A percentile compares a stretch with the other conserved stretches of the same genome.
These are phyloP conservation scores for Mycena vitilis DNA, from an alignment of 768 basidiomycete species.

Conservation along the genomic window DNA sequence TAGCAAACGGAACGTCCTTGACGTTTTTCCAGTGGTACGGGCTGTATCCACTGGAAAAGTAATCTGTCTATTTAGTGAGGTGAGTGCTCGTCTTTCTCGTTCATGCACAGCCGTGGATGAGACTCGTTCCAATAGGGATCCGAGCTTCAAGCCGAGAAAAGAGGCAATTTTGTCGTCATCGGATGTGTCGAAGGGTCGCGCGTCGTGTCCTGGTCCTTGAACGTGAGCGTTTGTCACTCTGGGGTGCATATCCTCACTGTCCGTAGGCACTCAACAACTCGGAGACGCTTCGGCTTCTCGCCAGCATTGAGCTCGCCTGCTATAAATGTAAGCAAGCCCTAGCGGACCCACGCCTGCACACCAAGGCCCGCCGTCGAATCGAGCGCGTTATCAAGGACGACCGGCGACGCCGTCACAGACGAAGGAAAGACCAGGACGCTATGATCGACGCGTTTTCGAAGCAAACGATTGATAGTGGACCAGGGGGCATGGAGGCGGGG, in stretches of 20 bases:
- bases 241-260: constrained; percentile 23
- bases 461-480: constrained; percentile 55
- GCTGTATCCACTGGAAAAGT: constrained; percentile 74
- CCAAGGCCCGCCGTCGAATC: constrained; percentile 74
- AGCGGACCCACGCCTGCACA: constrained; percentile 73
- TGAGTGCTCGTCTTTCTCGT: constrained; percentile 43
- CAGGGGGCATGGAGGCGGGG: constrained; percentile 39
- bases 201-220: constrained; percentile 88
- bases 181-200: constrained; percentile 76
- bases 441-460: constrained; percentile 84
- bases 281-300: constrained; percentile 83
- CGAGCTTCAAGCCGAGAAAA: constrained; percentile 86
- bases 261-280: constrained; percentile 82
- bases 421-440: constrained; percentile 86
- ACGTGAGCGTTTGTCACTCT: constrained; percentile 59
- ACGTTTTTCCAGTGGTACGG: constrained; percentile 64
- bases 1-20: constrained; percentile 16
- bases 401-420: constrained; percentile 80
- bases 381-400: constrained; percentile 90
- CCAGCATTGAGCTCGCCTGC: constrained; percentile 87
- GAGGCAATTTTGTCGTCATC: constrained; percentile 89
- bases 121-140: constrained; percentile 54
- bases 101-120: constrained; percentile 7
- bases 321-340: constrained; percentile 79
- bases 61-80: constrained; percentile 78